These are phyloP conservation scores for Trichopus zeylanicus DNA, from an alignment of 116 monocot species.

Conservation along the genomic window DNA sequence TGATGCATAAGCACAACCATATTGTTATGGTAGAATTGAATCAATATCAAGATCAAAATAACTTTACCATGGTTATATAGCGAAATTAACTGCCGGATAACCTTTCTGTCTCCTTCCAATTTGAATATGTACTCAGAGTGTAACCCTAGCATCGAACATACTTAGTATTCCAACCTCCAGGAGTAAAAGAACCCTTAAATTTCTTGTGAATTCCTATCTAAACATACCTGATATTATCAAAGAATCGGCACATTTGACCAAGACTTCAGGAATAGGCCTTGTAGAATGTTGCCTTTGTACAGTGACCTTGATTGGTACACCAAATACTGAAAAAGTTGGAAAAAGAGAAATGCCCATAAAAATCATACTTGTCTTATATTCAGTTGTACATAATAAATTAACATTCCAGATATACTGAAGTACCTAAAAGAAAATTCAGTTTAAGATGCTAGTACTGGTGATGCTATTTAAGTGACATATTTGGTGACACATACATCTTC, in stretches of 20 bases:
- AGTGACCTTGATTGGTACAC: constrained; percentile 64
- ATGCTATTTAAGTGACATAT: no score
- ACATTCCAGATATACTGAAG: no score
- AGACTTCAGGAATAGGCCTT: constrained; percentile 63
- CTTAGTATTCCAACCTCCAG: constrained; percentile 8
- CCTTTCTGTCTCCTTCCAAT: constrained; percentile 68
- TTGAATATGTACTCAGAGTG: constrained; percentile 74
- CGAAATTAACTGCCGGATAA: constrained; percentile 62
- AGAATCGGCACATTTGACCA: constrained; percentile 84
- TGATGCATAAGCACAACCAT: no score
- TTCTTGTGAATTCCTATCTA: background rate
- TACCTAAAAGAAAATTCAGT: no score
- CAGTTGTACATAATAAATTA: no score
- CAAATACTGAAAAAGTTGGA: constrained; percentile 58
- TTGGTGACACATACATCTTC: no score
- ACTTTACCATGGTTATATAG: constrained; percentile 84
- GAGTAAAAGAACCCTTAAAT: background rate
- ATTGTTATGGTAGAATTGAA: no score
- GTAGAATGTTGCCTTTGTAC: constrained; percentile 67
- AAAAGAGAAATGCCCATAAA: no score
- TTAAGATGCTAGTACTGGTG: no score
- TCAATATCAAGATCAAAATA: no score
- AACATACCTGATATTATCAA: constrained; percentile 67
- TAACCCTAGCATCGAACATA: constrained; percentile 36
- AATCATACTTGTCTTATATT: no score